A percentile compares a stretch with the other conserved stretches of the same genome.
Evolutionary conservation across 2,329 filamentous ascomycete genomes (phyloP).

Genomic region (Colletotrichum noveboracense): DNA sequence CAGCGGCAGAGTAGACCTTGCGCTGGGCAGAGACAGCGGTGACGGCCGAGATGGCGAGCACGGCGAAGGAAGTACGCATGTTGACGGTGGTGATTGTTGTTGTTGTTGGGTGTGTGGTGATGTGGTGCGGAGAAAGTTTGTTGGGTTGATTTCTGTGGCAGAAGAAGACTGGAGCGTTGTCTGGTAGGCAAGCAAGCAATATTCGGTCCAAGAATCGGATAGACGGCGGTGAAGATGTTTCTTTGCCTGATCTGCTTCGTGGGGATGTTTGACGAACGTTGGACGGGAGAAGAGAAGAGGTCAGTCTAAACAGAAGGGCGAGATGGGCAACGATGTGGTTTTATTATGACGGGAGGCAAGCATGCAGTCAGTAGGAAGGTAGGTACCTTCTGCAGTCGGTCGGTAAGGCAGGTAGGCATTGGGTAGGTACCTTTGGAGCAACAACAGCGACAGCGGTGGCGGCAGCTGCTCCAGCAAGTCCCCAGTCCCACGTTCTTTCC

Average conservation of each 20-base stretch:
- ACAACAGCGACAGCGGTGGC: background rate
- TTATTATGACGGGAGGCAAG: constrained; percentile 3
- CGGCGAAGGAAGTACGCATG: constrained; percentile 20
- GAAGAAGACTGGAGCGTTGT: background rate
- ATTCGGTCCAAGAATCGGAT: constrained; percentile 9
- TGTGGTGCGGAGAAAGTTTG: background rate
- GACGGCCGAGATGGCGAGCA: constrained; percentile 20
- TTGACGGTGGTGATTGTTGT: background rate
- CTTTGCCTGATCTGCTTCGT: constrained; percentile 8
- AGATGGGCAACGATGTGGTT: constrained; percentile 18
- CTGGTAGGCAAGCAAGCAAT: constrained; percentile 6
- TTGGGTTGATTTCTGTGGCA: background rate
- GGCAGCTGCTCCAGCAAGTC: background rate
- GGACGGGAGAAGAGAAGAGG: background rate
- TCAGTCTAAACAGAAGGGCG: background rate
- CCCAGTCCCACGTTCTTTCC: background rate
- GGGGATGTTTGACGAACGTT: constrained; percentile 4
- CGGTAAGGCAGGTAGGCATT: background rate
- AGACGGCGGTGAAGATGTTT: constrained; percentile 17
- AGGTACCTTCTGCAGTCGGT: background rate
- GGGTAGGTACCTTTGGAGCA: background rate
- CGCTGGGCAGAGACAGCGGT: constrained; percentile 19
- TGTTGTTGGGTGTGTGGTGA: background rate
- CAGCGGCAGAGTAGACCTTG: constrained; percentile 13
- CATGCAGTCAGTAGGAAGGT: background rate